These are phyloP conservation scores for Candida yuanshanica DNA, from an alignment of 805 yeast species.

Conservation along the genomic window DNA sequence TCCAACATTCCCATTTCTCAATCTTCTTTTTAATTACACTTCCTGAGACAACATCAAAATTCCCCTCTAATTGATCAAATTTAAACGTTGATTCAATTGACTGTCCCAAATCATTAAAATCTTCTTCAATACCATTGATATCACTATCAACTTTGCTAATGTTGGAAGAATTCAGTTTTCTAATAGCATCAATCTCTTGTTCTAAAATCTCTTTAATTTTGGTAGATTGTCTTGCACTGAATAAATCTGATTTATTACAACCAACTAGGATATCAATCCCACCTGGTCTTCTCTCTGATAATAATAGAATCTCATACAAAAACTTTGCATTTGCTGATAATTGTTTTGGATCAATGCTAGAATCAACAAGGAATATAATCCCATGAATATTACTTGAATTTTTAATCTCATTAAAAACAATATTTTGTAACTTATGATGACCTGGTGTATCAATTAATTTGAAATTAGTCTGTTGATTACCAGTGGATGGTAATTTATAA, in stretches of 20 bases:
- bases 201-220: constrained; percentile 59
- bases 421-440: constrained; percentile 64
- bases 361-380: constrained; percentile 71
- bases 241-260: constrained; percentile 80
- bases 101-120: constrained; percentile 38
- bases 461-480: constrained; percentile 31
- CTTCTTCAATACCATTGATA: constrained; percentile 23
- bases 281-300: constrained; percentile 57
- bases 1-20: constrained; percentile 69
- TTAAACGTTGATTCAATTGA: constrained; percentile 45
- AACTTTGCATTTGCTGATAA: constrained; percentile 52
- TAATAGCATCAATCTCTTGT: constrained; percentile 51
- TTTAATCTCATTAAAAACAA: constrained; percentile 44
- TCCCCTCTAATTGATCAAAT: constrained; percentile 68
- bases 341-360: constrained; percentile 47
- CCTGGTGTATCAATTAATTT: constrained; percentile 83
- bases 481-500: constrained; percentile 35
- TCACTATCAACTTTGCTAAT: constrained; percentile 23
- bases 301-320: constrained; percentile 51
- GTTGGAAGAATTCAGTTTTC: constrained; percentile 41
- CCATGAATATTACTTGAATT: constrained; percentile 50
- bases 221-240: constrained; percentile 68
- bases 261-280: constrained; percentile 76
- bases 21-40: constrained; percentile 56
- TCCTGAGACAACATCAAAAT: constrained; percentile 66